Base-by-base conservation (phyloP, 306 rosid genomes). In the Acacia confusa region DNA sequence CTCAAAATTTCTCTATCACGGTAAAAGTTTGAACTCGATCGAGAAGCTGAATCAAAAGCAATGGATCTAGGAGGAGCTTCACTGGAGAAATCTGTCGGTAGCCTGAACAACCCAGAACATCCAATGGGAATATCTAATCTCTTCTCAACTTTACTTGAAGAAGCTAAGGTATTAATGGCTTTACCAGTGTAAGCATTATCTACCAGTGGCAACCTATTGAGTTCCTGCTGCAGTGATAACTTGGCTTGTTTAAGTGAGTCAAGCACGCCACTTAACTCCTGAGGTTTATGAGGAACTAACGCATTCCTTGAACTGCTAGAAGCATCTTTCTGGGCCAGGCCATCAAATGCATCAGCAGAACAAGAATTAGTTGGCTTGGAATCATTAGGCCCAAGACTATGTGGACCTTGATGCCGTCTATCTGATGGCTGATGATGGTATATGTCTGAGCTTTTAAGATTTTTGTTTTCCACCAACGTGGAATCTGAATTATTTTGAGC, bases 241-340 rank as follows among this genome's bases (percentile, higher is more conserved):
- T 43, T 95, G 25, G 98, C 97, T 82, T 92, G 88, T 85, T 89
- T 86, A 60, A 95, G 99, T 28, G 99, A 94, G 63, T 92, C 92
- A 74, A 95, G 92, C 32, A 93, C 90, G 70, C 94, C 87, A 48
- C 81, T 78, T 80, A 93, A 83, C 38, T 71, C 63, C 20, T 41
- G 83, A 82, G 89, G 82, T 47, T 88, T 79, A 50, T 80, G 95
- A 81, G 88, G 90, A 82, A 95, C 98, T 85, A 93, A 78, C 55
- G 94, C 96, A 80, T 84, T 85, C 78, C 76, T 81, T 41, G 86
- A 79, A 83, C 85, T 84, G 73, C 74, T 78, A 19, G 86, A 79
- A 84, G 79, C 69, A 84, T 81, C 86, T 64, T 75, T 77, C 74
- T 84, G 87, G 36, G 63, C 80, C 63, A 72, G 50, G 82, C 71